A percentile compares a stretch with the other conserved stretches of the same genome.
These are phyloP conservation scores for Metarhizium brunneum DNA, from an alignment of 2,329 filamentous ascomycete genomes.

Conservation along the genomic window DNA sequence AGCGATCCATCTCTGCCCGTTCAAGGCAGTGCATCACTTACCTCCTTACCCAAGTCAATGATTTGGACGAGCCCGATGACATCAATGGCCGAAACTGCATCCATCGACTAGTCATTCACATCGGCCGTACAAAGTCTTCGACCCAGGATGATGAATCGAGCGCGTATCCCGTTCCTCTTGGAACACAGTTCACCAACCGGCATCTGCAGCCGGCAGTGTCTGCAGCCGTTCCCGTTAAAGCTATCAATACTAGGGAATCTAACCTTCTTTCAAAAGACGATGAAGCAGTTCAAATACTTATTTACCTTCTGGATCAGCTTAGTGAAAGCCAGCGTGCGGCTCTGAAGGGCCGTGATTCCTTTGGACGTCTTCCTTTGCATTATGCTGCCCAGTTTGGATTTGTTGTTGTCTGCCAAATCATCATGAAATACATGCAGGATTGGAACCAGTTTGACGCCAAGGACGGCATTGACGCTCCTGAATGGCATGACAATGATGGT, in stretches of 20 bases:
- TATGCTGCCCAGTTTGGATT: slow-evolving; percentile 95
- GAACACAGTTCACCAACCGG: slow-evolving; percentile 50
- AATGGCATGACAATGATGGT: slow-evolving; percentile 90
- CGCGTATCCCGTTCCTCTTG: slow-evolving; percentile 38
- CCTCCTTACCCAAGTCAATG: slow-evolving; percentile 59
- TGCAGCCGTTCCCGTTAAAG: slow-evolving; percentile 49
- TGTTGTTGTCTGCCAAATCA: slow-evolving; percentile 76
- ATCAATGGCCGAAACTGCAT: slow-evolving; percentile 92
- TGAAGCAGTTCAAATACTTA: slow-evolving; percentile 61
- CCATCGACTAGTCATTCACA: slow-evolving; percentile 84
- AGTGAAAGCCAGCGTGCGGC: slow-evolving; percentile 57
- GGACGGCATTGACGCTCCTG: slow-evolving; percentile 74
- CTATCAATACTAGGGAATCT: slow-evolving; percentile 57
- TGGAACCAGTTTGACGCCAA: slow-evolving; percentile 83
- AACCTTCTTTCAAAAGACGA: slow-evolving; percentile 60
- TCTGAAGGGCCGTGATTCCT: slow-evolving; percentile 61
- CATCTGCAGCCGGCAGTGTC: slow-evolving; percentile 74
- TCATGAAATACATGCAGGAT: slow-evolving; percentile 80
- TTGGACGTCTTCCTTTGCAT: slow-evolving; percentile 79
- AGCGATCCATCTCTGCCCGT: slow-evolving; percentile 64
- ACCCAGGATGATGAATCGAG: slow-evolving; percentile 44
- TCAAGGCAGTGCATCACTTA: slow-evolving; percentile 61
- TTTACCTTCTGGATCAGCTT: slow-evolving; percentile 57
- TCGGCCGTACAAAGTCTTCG: slow-evolving; percentile 61
- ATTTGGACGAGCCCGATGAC: slow-evolving; percentile 78